Conservation (phyloP, 805 yeast genomes). For the Candida incommunis region DNA sequence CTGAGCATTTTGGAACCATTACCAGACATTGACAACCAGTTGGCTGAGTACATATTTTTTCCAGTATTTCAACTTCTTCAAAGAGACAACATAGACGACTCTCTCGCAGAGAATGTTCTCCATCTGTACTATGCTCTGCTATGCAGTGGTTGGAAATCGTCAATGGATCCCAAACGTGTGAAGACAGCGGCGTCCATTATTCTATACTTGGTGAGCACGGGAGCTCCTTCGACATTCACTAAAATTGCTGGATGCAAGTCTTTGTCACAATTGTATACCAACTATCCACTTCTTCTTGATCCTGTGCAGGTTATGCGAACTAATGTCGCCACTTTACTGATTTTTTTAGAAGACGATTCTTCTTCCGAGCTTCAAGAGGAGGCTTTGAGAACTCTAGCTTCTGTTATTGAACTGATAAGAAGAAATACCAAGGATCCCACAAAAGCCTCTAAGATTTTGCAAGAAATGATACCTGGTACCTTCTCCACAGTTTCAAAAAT, state of each 20-base stretch:
- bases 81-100: constrained; percentile 5
- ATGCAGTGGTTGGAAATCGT: neutral
- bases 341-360: neutral
- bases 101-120: constrained; percentile 3
- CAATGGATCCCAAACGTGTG: constrained; percentile 3
- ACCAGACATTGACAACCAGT: neutral
- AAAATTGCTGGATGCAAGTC: constrained; percentile 7
- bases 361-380: neutral
- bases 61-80: constrained; percentile 6
- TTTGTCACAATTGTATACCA: neutral
- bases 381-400: neutral
- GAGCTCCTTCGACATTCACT: constrained; percentile 2
- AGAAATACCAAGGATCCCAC: neutral
- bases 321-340: neutral
- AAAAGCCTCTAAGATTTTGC: too few species aligned
- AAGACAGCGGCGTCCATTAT: constrained; percentile 1
- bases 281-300: neutral
- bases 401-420: neutral
- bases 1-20: neutral
- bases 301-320: neutral
- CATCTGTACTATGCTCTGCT: constrained; percentile 1
- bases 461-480: neutral
- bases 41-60: constrained; percentile 6
- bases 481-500: neutral
- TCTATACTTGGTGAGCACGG: constrained; percentile 2